phyloP scores from a whole-genome alignment of 75 land plant species.

The Adiantum capillusveneris region DNA sequence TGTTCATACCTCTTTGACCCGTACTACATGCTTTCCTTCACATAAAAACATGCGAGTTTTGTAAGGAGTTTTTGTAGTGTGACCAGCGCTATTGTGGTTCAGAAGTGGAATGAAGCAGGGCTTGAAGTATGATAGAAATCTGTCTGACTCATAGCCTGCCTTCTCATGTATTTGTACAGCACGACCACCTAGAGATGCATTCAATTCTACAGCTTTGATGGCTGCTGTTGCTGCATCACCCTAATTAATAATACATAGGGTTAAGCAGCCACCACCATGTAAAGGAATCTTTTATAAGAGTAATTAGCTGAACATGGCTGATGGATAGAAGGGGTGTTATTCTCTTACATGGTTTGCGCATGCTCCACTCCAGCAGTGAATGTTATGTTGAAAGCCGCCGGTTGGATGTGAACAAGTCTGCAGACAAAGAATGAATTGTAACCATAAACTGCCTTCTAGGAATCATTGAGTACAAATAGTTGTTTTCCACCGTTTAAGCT shows the following conservation, averaged over 20 bases:
- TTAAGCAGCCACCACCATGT: neutral
- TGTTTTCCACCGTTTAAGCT: too few species aligned
- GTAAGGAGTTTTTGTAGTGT: conserved; percentile 37
- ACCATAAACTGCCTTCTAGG: too few species aligned
- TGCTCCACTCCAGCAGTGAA: conserved; percentile 96
- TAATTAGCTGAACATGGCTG: neutral
- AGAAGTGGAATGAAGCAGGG: conserved; percentile 92
- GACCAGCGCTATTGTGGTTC: conserved; percentile 67
- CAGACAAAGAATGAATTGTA: neutral
- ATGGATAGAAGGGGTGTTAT: neutral
- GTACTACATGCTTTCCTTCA: conserved; percentile 83
- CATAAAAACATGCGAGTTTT: conserved; percentile 67
- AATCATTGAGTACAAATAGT: too few species aligned
- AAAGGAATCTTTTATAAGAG: neutral
- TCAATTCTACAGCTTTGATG: conserved; percentile 86
- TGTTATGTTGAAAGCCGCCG: conserved; percentile 86
- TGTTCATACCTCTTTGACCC: conserved; percentile 67
- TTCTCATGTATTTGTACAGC: conserved; percentile 94
- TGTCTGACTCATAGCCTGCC: conserved; percentile 89
- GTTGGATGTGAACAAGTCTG: conserved; percentile 80
- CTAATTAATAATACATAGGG: conserved; percentile 17
- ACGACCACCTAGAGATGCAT: conserved; percentile 97
- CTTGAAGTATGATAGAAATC: conserved; percentile 85
- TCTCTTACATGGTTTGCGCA: conserved; percentile 67
- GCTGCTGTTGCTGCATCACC: conserved; percentile 97